A percentile compares a stretch with the other conserved stretches of the same genome.
Evolutionary conservation across 2,329 filamentous ascomycete genomes (phyloP).

Genomic region (Diplodia sapinea): DNA sequence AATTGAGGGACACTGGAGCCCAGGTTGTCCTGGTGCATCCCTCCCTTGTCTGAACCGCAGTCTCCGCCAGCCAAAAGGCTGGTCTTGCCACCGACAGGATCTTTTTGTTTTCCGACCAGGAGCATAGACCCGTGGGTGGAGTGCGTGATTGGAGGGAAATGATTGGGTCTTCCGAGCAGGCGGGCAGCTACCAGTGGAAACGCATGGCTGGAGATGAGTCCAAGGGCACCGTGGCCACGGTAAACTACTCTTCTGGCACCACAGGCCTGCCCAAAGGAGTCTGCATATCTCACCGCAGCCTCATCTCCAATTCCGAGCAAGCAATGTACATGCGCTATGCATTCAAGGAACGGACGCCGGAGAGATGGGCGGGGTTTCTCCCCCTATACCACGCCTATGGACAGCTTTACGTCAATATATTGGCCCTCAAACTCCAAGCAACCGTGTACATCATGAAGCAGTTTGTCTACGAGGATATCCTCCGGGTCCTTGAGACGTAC

Average conservation of each 20-base stretch:
- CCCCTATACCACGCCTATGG: conserved; percentile 63
- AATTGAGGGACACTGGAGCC: conserved; percentile 73
- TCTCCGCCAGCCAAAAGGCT: conserved; percentile 67
- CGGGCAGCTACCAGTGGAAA: conserved; percentile 67
- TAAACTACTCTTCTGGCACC: conserved; percentile 82
- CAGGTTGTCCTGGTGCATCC: conserved; percentile 69
- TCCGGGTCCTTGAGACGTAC: conserved; percentile 70
- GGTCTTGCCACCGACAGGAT: conserved; percentile 62
- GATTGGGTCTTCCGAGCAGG: conserved; percentile 58
- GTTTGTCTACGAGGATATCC: conserved; percentile 76
- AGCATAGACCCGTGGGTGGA: conserved; percentile 45
- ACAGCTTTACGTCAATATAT: conserved; percentile 73
- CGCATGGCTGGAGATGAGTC: conserved; percentile 57
- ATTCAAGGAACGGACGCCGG: conserved; percentile 51
- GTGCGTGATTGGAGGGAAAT: conserved; percentile 69
- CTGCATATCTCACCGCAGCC: conserved; percentile 77
- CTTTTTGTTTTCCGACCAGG: conserved; percentile 64
- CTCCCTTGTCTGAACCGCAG: conserved; percentile 63
- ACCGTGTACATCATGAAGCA: conserved; percentile 79
- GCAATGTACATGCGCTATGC: conserved; percentile 57
- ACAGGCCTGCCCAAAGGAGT: conserved; percentile 86
- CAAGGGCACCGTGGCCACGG: conserved; percentile 63
- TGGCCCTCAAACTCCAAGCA: conserved; percentile 59
- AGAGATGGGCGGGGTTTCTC: conserved; percentile 67
- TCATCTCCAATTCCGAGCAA: conserved; percentile 73